phyloP scores from a whole-genome alignment of 306 rosid species.

The Fragaria iinumae region DNA sequence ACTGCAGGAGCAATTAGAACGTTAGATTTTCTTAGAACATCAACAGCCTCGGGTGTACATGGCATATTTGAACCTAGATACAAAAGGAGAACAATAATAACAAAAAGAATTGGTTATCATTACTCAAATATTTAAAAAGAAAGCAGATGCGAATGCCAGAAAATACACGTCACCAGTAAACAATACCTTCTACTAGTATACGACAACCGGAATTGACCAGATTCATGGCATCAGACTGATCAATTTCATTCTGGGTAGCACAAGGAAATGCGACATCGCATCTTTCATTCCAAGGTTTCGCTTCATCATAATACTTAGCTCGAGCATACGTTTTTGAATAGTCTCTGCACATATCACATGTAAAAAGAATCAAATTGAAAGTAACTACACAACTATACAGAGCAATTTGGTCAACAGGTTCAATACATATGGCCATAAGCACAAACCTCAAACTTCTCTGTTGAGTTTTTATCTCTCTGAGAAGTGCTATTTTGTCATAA shows the following conservation, averaged over 20 bases:
- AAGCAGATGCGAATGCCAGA: conserved; percentile 7
- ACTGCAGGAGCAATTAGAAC: conserved; percentile 93
- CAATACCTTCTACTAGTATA: conserved; percentile 85
- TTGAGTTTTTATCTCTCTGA: conserved; percentile 90
- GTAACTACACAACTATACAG: conserved; percentile 3
- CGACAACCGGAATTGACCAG: conserved; percentile 91
- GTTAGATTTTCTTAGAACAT: conserved; percentile 82
- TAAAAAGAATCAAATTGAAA: conserved; percentile 25
- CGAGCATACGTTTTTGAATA: conserved; percentile 97
- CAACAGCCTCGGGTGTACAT: conserved; percentile 87
- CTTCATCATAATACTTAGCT: conserved; percentile 92
- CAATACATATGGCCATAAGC: conserved; percentile 18
- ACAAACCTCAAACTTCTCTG: conserved; percentile 87
- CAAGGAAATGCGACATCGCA: conserved; percentile 95
- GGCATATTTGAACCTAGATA: conserved; percentile 93
- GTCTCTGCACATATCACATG: conserved; percentile 61
- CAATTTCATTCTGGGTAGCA: conserved; percentile 92
- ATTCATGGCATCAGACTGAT: conserved; percentile 85
- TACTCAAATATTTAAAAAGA: conserved; percentile 2
- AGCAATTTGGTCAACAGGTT: conserved; percentile 21
- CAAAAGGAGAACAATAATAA: conserved; percentile 11
- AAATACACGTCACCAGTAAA: conserved; percentile 8
- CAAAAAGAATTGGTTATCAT: conserved; percentile 7
- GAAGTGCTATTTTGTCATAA: conserved; percentile 76
- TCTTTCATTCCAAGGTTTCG: conserved; percentile 95